Base-by-base conservation (phyloP, 345 rosid species). In the Carallia pectinifolia region DNA sequence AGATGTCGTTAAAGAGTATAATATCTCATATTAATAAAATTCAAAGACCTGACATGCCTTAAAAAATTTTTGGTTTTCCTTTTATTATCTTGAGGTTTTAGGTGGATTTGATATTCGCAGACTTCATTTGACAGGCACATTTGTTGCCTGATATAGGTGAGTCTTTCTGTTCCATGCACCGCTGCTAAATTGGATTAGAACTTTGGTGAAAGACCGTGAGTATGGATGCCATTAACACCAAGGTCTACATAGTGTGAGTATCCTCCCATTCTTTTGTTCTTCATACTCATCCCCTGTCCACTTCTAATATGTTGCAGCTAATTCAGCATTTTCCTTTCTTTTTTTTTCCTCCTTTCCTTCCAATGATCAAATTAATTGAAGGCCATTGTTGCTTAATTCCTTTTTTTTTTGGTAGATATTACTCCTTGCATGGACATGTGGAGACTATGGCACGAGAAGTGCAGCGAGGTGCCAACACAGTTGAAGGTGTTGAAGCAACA, bases 391-490 rank as follows among this genome's bases (percentile, higher is more conserved):
- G 38, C 8, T 19, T 44, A 34, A 23, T 23, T 23, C 23, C 23
- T 23, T 23, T 23, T 23, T 23, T 23, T 7, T 31, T 61, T 75
- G 30, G 4, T 68, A 94, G 97, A 74, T 90, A 77, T 72, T 91
- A 94, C 72, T 88, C 99, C 29, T 69, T 94, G 65, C 65, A 90
- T 67, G 88, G 97, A 19, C 97, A 94, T 62, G 97, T 94, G 36
- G 97, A 90, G 88, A 85, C 70, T 47, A 87, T 94, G 98, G 97
- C 98, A 44, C 74, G 97, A 61, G 89, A 90, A 78, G 83, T 86
- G 64, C 96, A 86, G 72, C 78, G 84, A 44, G 97, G 97, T 53
- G 98, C 90, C 39, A 90, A 86, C 72, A 37, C 87, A 2, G 86
- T 91, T 68, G 75, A 81, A 66, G 98, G 85, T 44, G 93, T 91